Evolutionary conservation across 208 protist genomes (phyloP), one percentile per base, ranked within the genome.

Genomic region (Hexamita inflata): DNA sequence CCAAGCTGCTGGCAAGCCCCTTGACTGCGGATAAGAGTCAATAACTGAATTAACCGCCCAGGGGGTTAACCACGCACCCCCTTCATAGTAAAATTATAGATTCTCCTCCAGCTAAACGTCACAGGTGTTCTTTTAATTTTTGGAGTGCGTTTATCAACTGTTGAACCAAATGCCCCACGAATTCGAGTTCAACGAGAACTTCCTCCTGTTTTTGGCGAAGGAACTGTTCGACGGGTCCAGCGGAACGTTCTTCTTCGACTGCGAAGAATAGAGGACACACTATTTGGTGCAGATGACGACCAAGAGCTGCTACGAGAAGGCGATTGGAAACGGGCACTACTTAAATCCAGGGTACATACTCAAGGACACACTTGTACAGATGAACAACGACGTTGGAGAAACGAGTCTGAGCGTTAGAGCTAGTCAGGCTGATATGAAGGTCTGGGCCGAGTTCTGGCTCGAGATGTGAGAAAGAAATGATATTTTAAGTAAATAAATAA

Each of bases 51-150:
- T 58, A 58, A 28, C 53, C 15, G 28, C 28, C 53, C 15, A 28
- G 53, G 28, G 19, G 19, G 28, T 15, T 15, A 58, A 58, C 34
- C 60, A 24, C 26, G 15, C 30, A 30, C 15, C 15, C 15, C 15
- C 34, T 13, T 34, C 30, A 34, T n/a, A n/a, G n/a, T n/a, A 66
- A 24, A 66, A 34, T 38, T 9, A 15, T 29, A 4, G 32, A 13
- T 39, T 58, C 45, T 60, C 58, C 11, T 7, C 49, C 11, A 53
- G 19, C 19, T 7, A 82, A 41, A n/a, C 30, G 57, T 53, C 60
- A 0, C 85, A 84, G 26, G 68, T 88, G 28, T 88, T 89, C 68
- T 29, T 85, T n/a, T 82, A 88, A 61, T 89, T 84, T 68, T 42
- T 89, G 11, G 86, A 89, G 49, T 75, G 75, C 53, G 76, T 86